Evolutionary conservation across 768 basidiomycete genomes (phyloP).

Genomic region (Hortiboletus flavorubellus): DNA sequence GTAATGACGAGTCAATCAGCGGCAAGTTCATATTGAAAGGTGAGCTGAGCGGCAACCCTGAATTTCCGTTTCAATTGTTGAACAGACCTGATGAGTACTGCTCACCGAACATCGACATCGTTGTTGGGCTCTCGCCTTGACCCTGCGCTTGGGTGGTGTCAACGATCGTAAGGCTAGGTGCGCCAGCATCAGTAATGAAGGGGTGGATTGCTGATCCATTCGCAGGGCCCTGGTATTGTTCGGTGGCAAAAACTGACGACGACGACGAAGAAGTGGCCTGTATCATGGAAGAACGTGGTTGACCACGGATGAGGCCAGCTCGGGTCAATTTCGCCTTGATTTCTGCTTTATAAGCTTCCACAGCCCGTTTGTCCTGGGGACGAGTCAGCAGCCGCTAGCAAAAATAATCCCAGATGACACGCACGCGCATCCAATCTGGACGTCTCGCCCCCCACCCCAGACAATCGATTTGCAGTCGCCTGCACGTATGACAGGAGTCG

Average conservation of each 20-base stretch:
- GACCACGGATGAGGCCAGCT: constrained; percentile 78
- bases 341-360: constrained; percentile 77
- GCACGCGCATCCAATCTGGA: constrained; percentile 87
- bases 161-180: constrained; percentile 20
- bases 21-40: constrained; percentile 29
- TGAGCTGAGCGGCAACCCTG: constrained; percentile 30
- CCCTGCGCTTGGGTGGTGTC: constrained; percentile 17
- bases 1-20: constrained; percentile 26
- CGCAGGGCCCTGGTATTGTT: constrained; percentile 25
- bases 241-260: constrained; percentile 34
- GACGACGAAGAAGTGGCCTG: constrained; percentile 34
- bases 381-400: constrained; percentile 15
- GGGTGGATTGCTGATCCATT: constrained; percentile 20
- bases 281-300: constrained; percentile 61
- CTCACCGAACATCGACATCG: constrained; percentile 30
- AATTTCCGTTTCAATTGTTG: constrained; percentile 9
- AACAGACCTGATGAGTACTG: neutral
- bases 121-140: constrained; percentile 24
- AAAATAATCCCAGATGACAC: constrained; percentile 23
- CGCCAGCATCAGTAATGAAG: constrained; percentile 20
- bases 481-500: constrained; percentile 78
- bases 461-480: constrained; percentile 76
- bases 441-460: constrained; percentile 82
- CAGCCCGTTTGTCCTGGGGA: constrained; percentile 73
- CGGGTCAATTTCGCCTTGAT: constrained; percentile 79